phyloP scores from a whole-genome alignment of 1,284 basidiomycete species.

The Ustilago hordei region DNA sequence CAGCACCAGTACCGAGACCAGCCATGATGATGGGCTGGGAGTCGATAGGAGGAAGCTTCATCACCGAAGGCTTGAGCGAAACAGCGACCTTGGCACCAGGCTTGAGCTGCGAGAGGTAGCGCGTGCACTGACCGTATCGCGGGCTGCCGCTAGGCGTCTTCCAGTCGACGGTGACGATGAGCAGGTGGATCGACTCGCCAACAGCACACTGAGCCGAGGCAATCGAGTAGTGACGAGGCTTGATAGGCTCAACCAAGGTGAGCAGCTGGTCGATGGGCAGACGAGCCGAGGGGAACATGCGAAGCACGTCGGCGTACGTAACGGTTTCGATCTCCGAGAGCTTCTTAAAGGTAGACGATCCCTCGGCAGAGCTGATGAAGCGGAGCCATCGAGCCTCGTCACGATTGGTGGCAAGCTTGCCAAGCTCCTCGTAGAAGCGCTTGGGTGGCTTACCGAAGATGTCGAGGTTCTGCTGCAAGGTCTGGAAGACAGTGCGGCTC shows the following conservation, averaged over 20 bases:
- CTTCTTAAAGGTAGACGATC: slow-evolving; percentile 92
- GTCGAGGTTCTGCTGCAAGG: slow-evolving; percentile 95
- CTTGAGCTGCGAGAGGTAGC: slow-evolving; percentile 86
- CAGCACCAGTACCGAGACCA: slow-evolving; percentile 95
- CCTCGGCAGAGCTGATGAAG: slow-evolving; percentile 94
- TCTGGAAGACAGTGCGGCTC: slow-evolving; percentile 93
- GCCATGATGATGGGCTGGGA: slow-evolving; percentile 97
- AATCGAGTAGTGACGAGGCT: slow-evolving; percentile 98
- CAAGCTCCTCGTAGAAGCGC: slow-evolving; percentile 90
- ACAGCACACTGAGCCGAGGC: slow-evolving; percentile 94
- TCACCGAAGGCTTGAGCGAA: slow-evolving; percentile 97
- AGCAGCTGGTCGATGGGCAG: slow-evolving; percentile 82
- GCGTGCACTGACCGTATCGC: slow-evolving; percentile 94
- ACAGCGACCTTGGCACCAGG: slow-evolving; percentile 94
- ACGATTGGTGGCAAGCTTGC: slow-evolving; percentile 79
- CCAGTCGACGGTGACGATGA: slow-evolving; percentile 98
- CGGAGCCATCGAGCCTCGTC: slow-evolving; percentile 85
- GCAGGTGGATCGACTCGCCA: slow-evolving; percentile 90
- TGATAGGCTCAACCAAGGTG: slow-evolving; percentile 81
- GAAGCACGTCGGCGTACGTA: slow-evolving; percentile 89
- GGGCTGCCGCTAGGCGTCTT: slow-evolving; percentile 80
- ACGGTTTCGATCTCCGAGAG: slow-evolving; percentile 93
- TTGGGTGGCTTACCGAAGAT: slow-evolving; percentile 96
- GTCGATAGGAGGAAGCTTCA: slow-evolving; percentile 92
- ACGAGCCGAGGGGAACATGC: slow-evolving; percentile 82